phyloP scores from a whole-genome alignment of 768 basidiomycete genomes.

The Suillus subalutaceus region DNA sequence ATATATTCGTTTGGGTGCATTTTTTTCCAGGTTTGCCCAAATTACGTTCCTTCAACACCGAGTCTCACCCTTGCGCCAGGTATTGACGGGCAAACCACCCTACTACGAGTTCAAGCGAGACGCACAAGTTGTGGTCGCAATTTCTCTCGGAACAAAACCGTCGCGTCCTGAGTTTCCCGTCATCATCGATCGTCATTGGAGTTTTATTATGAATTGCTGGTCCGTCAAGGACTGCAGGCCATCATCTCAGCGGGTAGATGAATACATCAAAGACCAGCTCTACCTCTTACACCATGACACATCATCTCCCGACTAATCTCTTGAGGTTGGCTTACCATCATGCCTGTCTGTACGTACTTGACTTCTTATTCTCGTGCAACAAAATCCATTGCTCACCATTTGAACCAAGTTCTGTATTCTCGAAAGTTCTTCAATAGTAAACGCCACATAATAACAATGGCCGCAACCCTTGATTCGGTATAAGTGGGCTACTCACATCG shows the following conservation, averaged over 20 bases:
- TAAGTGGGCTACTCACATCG: not conserved
- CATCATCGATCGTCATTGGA: conserved; percentile 11
- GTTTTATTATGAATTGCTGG: conserved; percentile 16
- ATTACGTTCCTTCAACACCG: not conserved
- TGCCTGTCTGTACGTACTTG: not conserved
- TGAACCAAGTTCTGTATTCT: not conserved
- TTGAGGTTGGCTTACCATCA: not conserved
- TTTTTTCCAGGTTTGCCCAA: conserved; percentile 13
- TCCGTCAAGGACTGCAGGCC: conserved; percentile 19
- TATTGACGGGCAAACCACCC: conserved; percentile 9
- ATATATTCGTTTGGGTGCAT: conserved; percentile 43
- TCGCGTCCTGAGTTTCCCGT: not conserved
- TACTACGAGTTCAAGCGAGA: conserved; percentile 15
- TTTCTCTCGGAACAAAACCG: conserved; percentile 11
- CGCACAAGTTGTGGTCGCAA: conserved; percentile 14
- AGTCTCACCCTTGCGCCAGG: conserved; percentile 1
- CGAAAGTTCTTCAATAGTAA: not conserved
- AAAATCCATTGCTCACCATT: not conserved
- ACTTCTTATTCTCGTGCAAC: not conserved
- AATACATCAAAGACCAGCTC: conserved; percentile 25
- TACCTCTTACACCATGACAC: not conserved
- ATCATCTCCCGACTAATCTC: too few species aligned
- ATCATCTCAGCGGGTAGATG: conserved; percentile 25
- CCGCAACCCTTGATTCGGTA: not conserved
- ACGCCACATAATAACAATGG: not conserved